Percentiles rank a stretch among this genome's conserved stretches.
Evolutionary conservation across 805 yeast species (phyloP).

Genomic region (Starmera amethionina): DNA sequence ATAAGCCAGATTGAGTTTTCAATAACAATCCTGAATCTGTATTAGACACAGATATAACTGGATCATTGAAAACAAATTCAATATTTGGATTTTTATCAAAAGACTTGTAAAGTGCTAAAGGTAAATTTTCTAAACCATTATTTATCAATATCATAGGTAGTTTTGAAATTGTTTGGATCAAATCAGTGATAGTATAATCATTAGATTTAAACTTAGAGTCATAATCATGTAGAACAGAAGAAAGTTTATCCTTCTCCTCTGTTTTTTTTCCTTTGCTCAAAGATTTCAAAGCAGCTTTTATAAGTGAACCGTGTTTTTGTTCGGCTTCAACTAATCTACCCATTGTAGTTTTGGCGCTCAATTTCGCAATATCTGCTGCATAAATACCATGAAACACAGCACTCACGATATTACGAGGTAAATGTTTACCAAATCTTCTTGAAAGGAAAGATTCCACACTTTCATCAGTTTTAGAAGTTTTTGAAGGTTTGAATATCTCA

Average conservation of each 20-base stretch:
- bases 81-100: conserved; percentile 32
- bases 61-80: conserved; percentile 22
- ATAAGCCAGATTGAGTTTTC: not conserved
- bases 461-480: conserved; percentile 43
- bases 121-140: conserved; percentile 48
- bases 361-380: conserved; percentile 65
- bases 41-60: conserved; percentile 8
- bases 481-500: conserved; percentile 38
- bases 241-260: conserved; percentile 7
- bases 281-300: conserved; percentile 33
- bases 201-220: conserved; percentile 28
- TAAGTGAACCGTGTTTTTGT: conserved; percentile 44
- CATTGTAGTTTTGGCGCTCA: conserved; percentile 58
- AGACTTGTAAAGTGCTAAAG: conserved; percentile 30
- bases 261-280: conserved; percentile 19
- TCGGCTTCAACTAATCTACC: conserved; percentile 51
- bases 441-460: conserved; percentile 55
- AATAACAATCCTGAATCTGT: conserved; percentile 2
- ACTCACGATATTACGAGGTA: conserved; percentile 53
- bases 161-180: conserved; percentile 31
- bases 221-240: conserved; percentile 27
- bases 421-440: conserved; percentile 55
- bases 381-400: conserved; percentile 86
- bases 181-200: conserved; percentile 24
- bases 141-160: conserved; percentile 55